phyloP scores from a whole-genome alignment of 2,329 filamentous ascomycete species.

The Xylariaceae sp. region DNA sequence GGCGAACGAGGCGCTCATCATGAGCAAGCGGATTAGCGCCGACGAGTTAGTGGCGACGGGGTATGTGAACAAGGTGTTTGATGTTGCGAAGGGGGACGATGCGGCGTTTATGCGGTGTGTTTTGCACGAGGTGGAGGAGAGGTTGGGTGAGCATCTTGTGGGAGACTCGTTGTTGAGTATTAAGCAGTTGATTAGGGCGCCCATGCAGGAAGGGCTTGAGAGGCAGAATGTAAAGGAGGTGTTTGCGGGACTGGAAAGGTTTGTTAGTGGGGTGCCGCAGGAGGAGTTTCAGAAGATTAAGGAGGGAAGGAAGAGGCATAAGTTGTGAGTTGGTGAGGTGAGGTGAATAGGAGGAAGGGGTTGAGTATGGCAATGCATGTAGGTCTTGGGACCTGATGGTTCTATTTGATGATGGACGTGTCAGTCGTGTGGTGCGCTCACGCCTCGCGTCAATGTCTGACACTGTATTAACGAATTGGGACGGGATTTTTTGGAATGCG shows the following conservation, averaged over 20 bases:
- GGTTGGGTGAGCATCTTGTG: slow-evolving; percentile 73
- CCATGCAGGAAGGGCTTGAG: slow-evolving; percentile 68
- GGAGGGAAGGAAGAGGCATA: slow-evolving; percentile 87
- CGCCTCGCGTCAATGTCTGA: too few relatives aligned
- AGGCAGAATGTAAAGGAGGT: slow-evolving; percentile 76
- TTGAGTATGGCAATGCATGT: background rate
- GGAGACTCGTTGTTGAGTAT: slow-evolving; percentile 75
- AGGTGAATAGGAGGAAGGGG: background rate
- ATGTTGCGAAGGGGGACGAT: slow-evolving; percentile 53
- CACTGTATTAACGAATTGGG: too few relatives aligned
- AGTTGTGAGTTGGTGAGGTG: slow-evolving; percentile 46
- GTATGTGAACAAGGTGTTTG: slow-evolving; percentile 81
- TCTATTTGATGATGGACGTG: too few relatives aligned
- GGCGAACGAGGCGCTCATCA: slow-evolving; percentile 89
- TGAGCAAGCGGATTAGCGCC: slow-evolving; percentile 71
- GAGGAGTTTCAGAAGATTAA: slow-evolving; percentile 83
- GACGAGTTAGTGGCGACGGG: slow-evolving; percentile 70
- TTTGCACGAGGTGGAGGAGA: slow-evolving; percentile 72
- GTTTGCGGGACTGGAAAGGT: slow-evolving; percentile 77
- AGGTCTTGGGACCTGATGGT: too few relatives aligned
- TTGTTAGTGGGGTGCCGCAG: slow-evolving; percentile 75
- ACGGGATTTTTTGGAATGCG: too few relatives aligned
- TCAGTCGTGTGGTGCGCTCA: too few relatives aligned
- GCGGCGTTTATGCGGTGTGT: slow-evolving; percentile 67
- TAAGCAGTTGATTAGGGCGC: slow-evolving; percentile 74